Evolutionary conservation across 2,329 filamentous ascomycete species (phyloP).

Genomic region (Alternaria hordeiaustralica): DNA sequence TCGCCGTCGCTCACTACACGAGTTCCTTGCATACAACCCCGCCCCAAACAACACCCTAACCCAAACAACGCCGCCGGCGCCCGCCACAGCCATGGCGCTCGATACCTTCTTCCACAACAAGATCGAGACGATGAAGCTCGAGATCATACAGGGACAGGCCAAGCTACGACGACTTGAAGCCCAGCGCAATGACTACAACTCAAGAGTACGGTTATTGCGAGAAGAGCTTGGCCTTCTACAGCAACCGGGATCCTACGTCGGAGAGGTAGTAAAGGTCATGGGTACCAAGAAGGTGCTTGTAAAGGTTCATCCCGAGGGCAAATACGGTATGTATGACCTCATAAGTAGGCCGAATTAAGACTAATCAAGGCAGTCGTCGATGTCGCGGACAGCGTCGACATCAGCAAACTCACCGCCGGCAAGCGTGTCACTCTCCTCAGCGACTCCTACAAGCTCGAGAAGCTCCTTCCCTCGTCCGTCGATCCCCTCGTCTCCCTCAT

Average conservation of each 20-base stretch:
- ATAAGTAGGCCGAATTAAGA: too few species aligned
- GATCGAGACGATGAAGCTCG: slow-evolving; percentile 99
- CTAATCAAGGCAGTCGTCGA: slow-evolving; percentile 76
- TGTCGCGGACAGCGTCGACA: slow-evolving; percentile 91
- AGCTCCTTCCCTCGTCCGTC: slow-evolving; percentile 97
- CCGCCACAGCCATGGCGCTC: slow-evolving; percentile 81
- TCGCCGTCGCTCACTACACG: background rate
- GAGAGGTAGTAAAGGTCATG: slow-evolving; percentile 99
- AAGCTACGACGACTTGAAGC: slow-evolving; percentile 93
- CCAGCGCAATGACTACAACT: slow-evolving; percentile 99
- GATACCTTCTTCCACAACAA: slow-evolving; percentile 99
- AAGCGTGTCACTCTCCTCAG: slow-evolving; percentile 97
- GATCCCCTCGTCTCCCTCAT: slow-evolving; percentile 98
- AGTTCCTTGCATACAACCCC: background rate
- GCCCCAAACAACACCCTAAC: background rate
- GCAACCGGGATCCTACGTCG: slow-evolving; percentile 97
- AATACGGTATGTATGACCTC: too few species aligned
- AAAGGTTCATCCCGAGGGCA: slow-evolving; percentile 98
- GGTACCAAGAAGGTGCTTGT: slow-evolving; percentile 98
- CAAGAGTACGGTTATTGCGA: slow-evolving; percentile 87
- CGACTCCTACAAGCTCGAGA: slow-evolving; percentile 98
- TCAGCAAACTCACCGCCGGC: slow-evolving; percentile 92
- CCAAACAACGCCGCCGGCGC: slow-evolving; percentile 21
- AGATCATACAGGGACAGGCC: slow-evolving; percentile 98
- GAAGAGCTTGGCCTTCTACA: slow-evolving; percentile 96